Conservation (phyloP, 1,284 basidiomycete species). For the Mycocalia duriaeana region DNA sequence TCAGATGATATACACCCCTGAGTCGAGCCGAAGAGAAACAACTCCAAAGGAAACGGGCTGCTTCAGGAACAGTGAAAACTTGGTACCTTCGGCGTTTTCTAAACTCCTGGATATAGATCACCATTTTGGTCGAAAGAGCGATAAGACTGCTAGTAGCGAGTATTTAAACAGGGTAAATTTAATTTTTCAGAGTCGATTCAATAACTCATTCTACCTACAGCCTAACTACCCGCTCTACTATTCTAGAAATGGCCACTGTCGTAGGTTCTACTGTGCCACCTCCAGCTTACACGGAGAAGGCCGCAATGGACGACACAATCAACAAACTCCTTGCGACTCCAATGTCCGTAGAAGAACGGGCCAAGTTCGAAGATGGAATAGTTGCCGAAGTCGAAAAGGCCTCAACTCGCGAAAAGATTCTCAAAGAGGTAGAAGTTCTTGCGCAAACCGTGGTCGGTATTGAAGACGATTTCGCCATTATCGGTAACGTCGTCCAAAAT, state of each 20-base stretch:
- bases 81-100: neutral
- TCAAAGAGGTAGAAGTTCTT: neutral
- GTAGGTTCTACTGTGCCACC: neutral
- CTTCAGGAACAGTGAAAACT: too few species aligned
- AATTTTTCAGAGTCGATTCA: neutral
- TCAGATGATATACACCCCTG: too few species aligned
- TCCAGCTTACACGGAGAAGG: neutral
- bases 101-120: neutral
- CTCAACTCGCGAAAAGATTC: neutral
- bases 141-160: neutral
- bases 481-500: neutral
- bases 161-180: neutral
- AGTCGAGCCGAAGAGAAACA: too few species aligned
- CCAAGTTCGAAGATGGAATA: neutral
- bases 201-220: neutral
- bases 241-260: neutral
- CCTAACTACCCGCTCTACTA: neutral
- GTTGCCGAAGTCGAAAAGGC: neutral
- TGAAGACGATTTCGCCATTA: neutral
- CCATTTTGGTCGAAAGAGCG: too few species aligned
- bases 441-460: neutral
- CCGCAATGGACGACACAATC: neutral
- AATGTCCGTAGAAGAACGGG: neutral
- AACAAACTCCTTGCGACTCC: neutral
- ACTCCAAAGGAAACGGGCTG: too few species aligned